phyloP scores from a whole-genome alignment of 495 filamentous ascomycete genomes.

The Lophiostoma macrostomum region DNA sequence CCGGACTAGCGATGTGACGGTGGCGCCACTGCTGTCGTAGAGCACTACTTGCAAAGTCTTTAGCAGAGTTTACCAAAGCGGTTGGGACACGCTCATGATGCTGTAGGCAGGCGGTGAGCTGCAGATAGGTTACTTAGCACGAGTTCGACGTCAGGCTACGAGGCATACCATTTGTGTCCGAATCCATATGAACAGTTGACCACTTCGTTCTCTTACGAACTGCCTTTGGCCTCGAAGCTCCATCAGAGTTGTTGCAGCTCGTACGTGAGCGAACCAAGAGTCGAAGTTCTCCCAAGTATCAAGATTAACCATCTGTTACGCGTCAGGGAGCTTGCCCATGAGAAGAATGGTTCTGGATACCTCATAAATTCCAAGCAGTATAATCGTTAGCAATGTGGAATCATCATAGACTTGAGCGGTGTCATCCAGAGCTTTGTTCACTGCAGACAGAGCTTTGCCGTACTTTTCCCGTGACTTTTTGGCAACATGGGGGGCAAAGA shows the following conservation, averaged over 20 bases:
- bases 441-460: conserved; percentile 4
- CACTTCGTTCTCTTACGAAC: conserved; percentile 14
- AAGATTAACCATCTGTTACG: not conserved
- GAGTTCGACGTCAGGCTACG: not conserved
- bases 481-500: conserved; percentile 7
- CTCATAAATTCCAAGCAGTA: conserved; percentile 16
- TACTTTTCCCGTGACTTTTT: conserved; percentile 15
- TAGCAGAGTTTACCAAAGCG: not conserved
- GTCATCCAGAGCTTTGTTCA: conserved; percentile 5
- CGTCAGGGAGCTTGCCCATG: not conserved
- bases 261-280: conserved; percentile 20
- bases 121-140: not conserved
- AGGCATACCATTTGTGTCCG: conserved; percentile 22
- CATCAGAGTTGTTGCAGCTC: conserved; percentile 11
- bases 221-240: conserved; percentile 19
- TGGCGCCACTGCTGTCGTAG: not conserved
- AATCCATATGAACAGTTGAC: conserved; percentile 10
- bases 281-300: conserved; percentile 10
- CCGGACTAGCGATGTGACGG: not conserved
- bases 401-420: conserved; percentile 3
- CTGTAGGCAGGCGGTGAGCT: conserved; percentile 20
- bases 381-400: conserved; percentile 20
- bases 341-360: not conserved
- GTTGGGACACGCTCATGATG: conserved; percentile 1
- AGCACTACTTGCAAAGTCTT: conserved; percentile 1